These are phyloP conservation scores for Pythium phragmiticola DNA, from an alignment of 352 stramenopile genomes.

Conservation along the genomic window DNA sequence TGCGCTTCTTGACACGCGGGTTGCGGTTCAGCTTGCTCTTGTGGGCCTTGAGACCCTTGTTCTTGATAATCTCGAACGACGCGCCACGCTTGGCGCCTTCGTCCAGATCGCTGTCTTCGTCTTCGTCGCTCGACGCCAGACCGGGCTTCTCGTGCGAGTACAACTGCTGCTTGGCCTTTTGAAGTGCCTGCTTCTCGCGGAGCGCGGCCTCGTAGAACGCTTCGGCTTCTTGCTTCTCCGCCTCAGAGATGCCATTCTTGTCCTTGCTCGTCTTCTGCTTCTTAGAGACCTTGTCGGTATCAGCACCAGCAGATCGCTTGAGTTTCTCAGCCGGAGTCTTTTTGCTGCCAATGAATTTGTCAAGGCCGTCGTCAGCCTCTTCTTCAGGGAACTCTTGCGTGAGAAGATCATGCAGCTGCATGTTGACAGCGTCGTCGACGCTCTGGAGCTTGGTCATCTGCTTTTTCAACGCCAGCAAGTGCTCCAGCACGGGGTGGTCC, in stretches of 20 bases:
- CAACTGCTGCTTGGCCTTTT: constrained; percentile 74
- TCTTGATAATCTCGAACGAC: constrained; percentile 97
- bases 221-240: constrained; percentile 57
- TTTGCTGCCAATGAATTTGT: constrained; percentile 63
- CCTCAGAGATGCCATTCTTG: constrained; percentile 30
- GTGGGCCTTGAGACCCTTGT: constrained; percentile 96
- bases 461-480: constrained; percentile 76
- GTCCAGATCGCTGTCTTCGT: constrained; percentile 64
- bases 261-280: constrained; percentile 51
- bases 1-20: constrained; percentile 97
- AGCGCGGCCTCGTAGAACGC: constrained; percentile 75
- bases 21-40: constrained; percentile 99
- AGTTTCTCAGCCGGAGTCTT: constrained; percentile 27
- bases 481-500: constrained; percentile 76
- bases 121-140: constrained; percentile 42
- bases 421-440: constrained; percentile 55
- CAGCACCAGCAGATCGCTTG: constrained; percentile 28
- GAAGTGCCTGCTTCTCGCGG: constrained; percentile 45
- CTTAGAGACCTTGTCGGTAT: constrained; percentile 25
- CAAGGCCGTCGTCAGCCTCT: constrained; percentile 56
- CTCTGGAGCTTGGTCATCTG: constrained; percentile 62
- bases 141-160: constrained; percentile 71
- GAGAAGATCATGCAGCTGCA: constrained; percentile 64
- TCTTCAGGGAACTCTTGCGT: constrained; percentile 61
- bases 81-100: constrained; percentile 90